Percentiles rank a stretch among this genome's conserved stretches.
Evolutionary conservation across 768 basidiomycete genomes (phyloP).

Genomic region (Boletus coccyginus): DNA sequence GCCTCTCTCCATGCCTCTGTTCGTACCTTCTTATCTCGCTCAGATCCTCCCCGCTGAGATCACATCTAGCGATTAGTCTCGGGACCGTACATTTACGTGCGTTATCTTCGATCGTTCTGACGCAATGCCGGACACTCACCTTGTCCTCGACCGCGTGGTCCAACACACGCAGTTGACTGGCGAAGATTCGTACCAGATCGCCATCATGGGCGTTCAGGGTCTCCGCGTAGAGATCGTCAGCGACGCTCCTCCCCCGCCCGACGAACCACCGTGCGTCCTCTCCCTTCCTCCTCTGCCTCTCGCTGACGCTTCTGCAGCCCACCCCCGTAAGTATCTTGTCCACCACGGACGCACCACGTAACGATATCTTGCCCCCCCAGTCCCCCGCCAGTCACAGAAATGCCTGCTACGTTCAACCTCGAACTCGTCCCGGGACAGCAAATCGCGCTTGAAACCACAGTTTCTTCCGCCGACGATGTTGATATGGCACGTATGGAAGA

Average conservation of each 20-base stretch:
- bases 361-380: constrained; percentile 25
- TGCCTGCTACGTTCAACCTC: constrained; percentile 82
- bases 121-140: constrained; percentile 8
- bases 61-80: constrained; percentile 65
- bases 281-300: not conserved
- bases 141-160: constrained; percentile 20
- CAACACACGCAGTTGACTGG: constrained; percentile 57
- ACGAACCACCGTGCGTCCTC: constrained; percentile 68
- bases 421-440: constrained; percentile 78
- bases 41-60: constrained; percentile 20
- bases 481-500: constrained; percentile 94
- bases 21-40: constrained; percentile 29
- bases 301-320: constrained; percentile 31
- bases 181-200: constrained; percentile 88
- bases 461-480: constrained; percentile 74
- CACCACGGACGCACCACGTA: constrained; percentile 10
- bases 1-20: constrained; percentile 84
- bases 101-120: constrained; percentile 26
- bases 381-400: constrained; percentile 75
- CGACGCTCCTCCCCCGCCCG: constrained; percentile 81
- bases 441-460: constrained; percentile 76
- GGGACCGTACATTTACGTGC: constrained; percentile 81
- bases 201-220: constrained; percentile 78
- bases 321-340: constrained; percentile 45
- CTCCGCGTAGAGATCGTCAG: constrained; percentile 83